phyloP scores from a whole-genome alignment of 495 filamentous ascomycete genomes.

The Aspergillus wentii region DNA sequence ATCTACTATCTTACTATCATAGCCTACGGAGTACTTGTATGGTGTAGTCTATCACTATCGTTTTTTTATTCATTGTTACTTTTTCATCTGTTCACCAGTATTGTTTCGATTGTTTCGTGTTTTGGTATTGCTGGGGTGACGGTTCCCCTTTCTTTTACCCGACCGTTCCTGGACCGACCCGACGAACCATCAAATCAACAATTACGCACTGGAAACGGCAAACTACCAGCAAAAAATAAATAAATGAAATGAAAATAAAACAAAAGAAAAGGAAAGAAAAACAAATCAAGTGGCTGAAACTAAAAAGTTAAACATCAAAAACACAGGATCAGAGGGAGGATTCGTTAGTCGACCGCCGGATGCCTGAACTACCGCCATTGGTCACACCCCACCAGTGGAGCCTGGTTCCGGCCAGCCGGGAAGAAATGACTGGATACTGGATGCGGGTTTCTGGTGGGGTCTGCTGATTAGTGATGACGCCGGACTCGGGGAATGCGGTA shows the following conservation, averaged over 20 bases:
- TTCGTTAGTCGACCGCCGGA: background rate
- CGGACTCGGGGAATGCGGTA: constrained; percentile 20
- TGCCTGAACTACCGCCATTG: background rate
- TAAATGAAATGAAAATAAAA: background rate
- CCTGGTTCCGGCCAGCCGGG: constrained; percentile 8
- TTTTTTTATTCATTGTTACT: background rate
- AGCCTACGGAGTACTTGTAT: too few relatives aligned
- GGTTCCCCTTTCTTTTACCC: constrained; percentile 5
- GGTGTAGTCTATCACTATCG: background rate
- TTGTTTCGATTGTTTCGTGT: constrained; percentile 1
- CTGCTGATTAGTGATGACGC: constrained; percentile 9
- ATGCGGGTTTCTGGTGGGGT: constrained; percentile 6
- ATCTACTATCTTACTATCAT: background rate
- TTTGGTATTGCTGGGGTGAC: constrained; percentile 6
- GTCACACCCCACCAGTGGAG: constrained; percentile 3
- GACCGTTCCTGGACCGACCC: background rate
- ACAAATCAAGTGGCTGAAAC: constrained; percentile 3
- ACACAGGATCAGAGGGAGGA: constrained; percentile 15
- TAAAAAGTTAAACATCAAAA: constrained; percentile 2
- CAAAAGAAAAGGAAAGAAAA: constrained; percentile 4
- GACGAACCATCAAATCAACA: too few relatives aligned
- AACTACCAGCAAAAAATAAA: constrained; percentile 6
- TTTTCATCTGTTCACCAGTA: background rate
- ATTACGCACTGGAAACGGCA: too few relatives aligned
- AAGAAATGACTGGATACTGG: constrained; percentile 2